Percentiles rank a stretch among this genome's conserved stretches.
These are phyloP conservation scores for Aspergillus cejpii DNA, from an alignment of 2,329 filamentous ascomycete genomes.

Conservation along the genomic window DNA sequence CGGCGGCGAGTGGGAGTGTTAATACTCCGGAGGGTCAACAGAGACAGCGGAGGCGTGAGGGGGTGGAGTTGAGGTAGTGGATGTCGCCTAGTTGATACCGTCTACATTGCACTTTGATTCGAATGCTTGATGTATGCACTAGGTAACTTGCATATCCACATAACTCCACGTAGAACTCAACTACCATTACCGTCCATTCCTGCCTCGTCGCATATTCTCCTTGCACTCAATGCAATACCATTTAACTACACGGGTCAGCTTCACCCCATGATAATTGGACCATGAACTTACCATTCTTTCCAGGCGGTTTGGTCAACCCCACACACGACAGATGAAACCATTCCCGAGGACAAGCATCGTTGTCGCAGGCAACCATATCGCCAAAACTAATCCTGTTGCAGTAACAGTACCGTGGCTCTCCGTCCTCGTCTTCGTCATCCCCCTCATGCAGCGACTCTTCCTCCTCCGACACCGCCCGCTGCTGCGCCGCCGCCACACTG, in stretches of 20 bases:
- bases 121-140: no score
- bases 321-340: conserved; percentile 84
- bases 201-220: conserved; percentile 53
- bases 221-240: conserved; percentile 80
- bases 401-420: conserved; percentile 71
- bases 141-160: no score
- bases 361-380: conserved; percentile 78
- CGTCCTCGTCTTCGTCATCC: conserved; percentile 58
- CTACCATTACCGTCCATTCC: conserved; percentile 34
- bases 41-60: conserved; percentile 22
- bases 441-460: conserved; percentile 43
- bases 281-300: conserved; percentile 59
- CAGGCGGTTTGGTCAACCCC: conserved; percentile 70
- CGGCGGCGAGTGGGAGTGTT: conserved; percentile 23
- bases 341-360: conserved; percentile 63
- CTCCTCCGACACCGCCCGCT: conserved; percentile 34
- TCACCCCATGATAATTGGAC: conserved; percentile 1
- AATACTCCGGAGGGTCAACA: no score
- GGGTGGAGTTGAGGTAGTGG: conserved; percentile 9
- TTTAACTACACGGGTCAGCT: conserved; percentile 53
- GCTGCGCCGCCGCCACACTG: conserved; percentile 19
- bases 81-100: no score
- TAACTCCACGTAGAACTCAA: no score
- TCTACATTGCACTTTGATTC: no score
- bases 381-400: conserved; percentile 75